Base-by-base conservation (phyloP, 345 rosid genomes). In the Triadica sebifera region DNA sequence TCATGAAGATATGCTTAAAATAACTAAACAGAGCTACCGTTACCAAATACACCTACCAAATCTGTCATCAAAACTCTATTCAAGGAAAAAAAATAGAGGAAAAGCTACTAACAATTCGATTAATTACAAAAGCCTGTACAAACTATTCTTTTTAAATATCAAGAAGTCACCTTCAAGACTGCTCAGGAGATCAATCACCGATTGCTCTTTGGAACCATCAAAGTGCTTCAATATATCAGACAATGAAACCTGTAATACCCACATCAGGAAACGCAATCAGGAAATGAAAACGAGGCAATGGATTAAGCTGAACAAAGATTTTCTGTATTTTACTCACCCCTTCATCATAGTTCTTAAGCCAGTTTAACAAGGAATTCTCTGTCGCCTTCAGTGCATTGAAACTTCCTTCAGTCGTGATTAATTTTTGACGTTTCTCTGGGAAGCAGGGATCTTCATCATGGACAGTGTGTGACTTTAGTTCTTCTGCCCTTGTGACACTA, bases 221-320 rank as follows among this genome's bases (percentile, higher is more conserved):
- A 86, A 83, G 53, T 83, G 82, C 75, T 79, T 52, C 82, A 83
- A 34, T 51, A 83, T 79, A 75, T 81, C 77, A 22, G 82, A 24
- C 29, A 67, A 19, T 12, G 82, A 56, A 68, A 75, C 84, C 85
- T 86, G 84, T 75, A 78, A 75, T 13, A 66, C 10, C 15, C 60
- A 56, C 24, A 58, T 70, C 65, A 49, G 37, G n/a, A 70, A 51
- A 41, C 72, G n/a, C 52, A 13, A 67, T 15, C 19, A 41, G 34
- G 45, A 72, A 60, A 63, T 64, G 17, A 24, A 52, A 45, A 47
- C 5, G 6, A 46, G 6, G 47, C 20, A 13, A 24, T 20, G 37
- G 20, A 37, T 1, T 8, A 43, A 47, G 58, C 64, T 45, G n/a
- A 65, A 25, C 19, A 29, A 56, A 70, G 46, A 8, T 20, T 8